Conservation (phyloP, 345 rosid species). For the Acer negundo region DNA sequence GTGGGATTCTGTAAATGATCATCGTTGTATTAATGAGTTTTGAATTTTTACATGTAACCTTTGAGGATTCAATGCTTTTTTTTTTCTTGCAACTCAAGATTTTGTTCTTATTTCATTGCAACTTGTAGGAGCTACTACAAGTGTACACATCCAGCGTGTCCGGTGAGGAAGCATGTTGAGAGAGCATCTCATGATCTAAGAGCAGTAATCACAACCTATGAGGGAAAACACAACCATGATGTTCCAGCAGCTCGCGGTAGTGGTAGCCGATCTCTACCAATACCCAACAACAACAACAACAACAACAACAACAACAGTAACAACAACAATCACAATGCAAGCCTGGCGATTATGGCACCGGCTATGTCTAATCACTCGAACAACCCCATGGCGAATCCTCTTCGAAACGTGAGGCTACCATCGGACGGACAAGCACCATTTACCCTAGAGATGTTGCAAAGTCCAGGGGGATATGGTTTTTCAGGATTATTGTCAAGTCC, state of each 20-base stretch:
- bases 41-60: not conserved
- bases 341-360: slow-evolving; percentile 38
- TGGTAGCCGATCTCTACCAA: slow-evolving; percentile 44
- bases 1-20: too few relatives aligned
- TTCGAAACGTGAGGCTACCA: slow-evolving; percentile 25
- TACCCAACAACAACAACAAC: slow-evolving; percentile 18
- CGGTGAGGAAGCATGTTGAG: slow-evolving; percentile 91
- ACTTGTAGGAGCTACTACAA: slow-evolving; percentile 86
- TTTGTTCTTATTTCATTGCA: too few relatives aligned
- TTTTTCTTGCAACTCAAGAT: not conserved
- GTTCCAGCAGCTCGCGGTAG: slow-evolving; percentile 83
- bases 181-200: slow-evolving; percentile 78
- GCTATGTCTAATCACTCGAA: slow-evolving; percentile 22
- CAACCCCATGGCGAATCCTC: slow-evolving; percentile 31
- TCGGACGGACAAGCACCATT: slow-evolving; percentile 42
- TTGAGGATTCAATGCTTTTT: not conserved
- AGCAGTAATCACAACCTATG: slow-evolving; percentile 92
- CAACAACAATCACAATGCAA: slow-evolving; percentile 21
- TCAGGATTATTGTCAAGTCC: slow-evolving; percentile 38
- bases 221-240: slow-evolving; percentile 94
- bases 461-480: slow-evolving; percentile 38
- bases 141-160: slow-evolving; percentile 79
- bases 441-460: slow-evolving; percentile 50
- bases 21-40: too few relatives aligned
- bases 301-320: slow-evolving; percentile 10